Conservation (phyloP, 1,284 basidiomycete genomes). For the Heterobasidion occidentale region DNA sequence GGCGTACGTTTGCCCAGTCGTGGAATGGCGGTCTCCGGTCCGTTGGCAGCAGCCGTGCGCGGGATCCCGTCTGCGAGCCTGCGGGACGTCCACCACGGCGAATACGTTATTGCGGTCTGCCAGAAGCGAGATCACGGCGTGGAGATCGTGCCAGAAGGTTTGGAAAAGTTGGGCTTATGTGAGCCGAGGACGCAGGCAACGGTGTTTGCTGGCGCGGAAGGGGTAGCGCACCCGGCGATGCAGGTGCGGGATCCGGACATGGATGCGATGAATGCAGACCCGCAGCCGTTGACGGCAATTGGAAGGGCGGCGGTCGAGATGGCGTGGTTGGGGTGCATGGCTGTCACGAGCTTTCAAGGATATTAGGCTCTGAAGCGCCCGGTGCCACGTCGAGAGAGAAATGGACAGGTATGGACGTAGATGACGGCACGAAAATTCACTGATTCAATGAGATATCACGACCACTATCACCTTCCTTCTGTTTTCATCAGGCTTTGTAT, state of each 20-base stretch:
- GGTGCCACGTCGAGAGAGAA: neutral
- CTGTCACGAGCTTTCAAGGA: conserved; percentile 55
- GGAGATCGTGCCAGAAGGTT: conserved; percentile 62
- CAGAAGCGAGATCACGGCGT: conserved; percentile 54
- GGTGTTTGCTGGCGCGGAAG: conserved; percentile 16
- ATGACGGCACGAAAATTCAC: too few species aligned
- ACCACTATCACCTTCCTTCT: neutral
- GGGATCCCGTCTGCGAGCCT: conserved; percentile 25
- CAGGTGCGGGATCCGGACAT: conserved; percentile 30
- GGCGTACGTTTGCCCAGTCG: conserved; percentile 66
- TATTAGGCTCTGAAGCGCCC: neutral
- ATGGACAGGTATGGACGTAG: too few species aligned
- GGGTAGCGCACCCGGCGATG: conserved; percentile 14
- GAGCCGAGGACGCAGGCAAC: conserved; percentile 10
- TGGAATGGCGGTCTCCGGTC: conserved; percentile 57
- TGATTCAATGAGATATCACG: too few species aligned
- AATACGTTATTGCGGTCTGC: conserved; percentile 54
- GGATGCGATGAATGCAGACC: conserved; percentile 25
- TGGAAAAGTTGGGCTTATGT: conserved; percentile 60
- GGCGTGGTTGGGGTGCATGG: conserved; percentile 74
- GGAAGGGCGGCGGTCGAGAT: conserved; percentile 74
- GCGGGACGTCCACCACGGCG: conserved; percentile 20
- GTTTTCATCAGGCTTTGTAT: neutral
- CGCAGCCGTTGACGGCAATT: conserved; percentile 51
- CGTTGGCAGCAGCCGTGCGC: conserved; percentile 49